Evolutionary conservation across 257 asterid species (phyloP), one percentile per base, ranked within the genome.

Genomic region (Fraxinus cuspidata): DNA sequence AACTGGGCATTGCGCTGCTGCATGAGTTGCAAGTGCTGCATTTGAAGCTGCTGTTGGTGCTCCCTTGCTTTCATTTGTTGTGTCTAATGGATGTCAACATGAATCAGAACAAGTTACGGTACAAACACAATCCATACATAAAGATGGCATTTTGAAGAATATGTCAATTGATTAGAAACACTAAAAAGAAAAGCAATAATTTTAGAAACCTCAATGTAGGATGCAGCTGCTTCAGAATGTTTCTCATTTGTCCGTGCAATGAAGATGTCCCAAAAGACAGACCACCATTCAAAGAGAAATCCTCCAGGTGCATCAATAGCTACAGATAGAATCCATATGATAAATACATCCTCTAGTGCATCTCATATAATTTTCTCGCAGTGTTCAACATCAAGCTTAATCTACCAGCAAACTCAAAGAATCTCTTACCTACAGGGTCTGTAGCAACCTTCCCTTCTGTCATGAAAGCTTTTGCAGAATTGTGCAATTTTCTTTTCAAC

Each of bases 271-370:
- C 99, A 96, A 82, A 96, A 94, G 67, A 94, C 98, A 21, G 99
- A 96, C 99, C 99, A 96, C 99, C 99, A 96, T 73, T 96, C 99
- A 47, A 92, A 92, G 32, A 96, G 94, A 89, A 96, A 96, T 70
- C 99, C 99, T 79, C 99, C 99, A 31, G 99, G 99, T 13, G 99
- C 99, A 81, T 96, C 99, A 81, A 96, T 96, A 42, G 99, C 98
- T 96, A 85, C 83, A 86, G 83, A 66, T 70, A 58, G 63, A 73
- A 51, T 19, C 72, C 8, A 53, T 56, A 66, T 40, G 32, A 25
- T 75, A 77, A 15, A 69, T 69, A 66, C 31, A 27, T 25, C 6
- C 7, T 27, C 69, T 2, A 63, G 34, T 3, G 69, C 34, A 63
- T 63, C 18, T 63, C 34, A 12, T 12, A 63, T 27, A 13, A 27